Percentiles rank a stretch among this genome's conserved stretches.
phyloP scores from a whole-genome alignment of 2,329 filamentous ascomycete species.

The Verruconis gallopava region DNA sequence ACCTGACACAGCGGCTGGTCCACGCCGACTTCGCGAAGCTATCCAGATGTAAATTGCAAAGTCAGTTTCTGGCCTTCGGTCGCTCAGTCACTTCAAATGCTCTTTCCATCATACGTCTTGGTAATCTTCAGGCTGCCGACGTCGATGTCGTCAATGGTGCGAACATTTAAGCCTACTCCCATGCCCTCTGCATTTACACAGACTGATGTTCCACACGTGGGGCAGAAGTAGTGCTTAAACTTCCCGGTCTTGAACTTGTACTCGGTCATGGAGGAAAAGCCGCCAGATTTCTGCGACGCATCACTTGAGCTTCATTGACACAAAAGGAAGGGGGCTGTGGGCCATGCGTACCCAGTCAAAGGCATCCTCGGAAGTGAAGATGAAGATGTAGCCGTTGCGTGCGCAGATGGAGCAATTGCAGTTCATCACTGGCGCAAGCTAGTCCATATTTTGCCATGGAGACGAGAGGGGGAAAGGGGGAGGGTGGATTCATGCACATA shows the following conservation, averaged over 20 bases:
- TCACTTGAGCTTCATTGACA: no score
- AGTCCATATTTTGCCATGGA: no score
- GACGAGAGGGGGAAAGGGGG: background rate
- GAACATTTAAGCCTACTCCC: slow-evolving; percentile 19
- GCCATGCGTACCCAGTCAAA: slow-evolving; percentile 4
- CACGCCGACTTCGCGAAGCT: no score
- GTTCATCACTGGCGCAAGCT: slow-evolving; percentile 1
- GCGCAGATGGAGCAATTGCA: slow-evolving; percentile 12
- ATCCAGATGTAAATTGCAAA: no score
- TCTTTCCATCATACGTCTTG: slow-evolving; percentile 5
- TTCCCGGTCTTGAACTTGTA: slow-evolving; percentile 19
- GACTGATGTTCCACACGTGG: slow-evolving; percentile 19
- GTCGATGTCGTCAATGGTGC: slow-evolving; percentile 20
- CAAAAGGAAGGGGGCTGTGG: background rate
- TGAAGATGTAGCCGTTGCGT: slow-evolving; percentile 9
- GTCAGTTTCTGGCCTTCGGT: background rate
- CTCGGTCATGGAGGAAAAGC: slow-evolving; percentile 11
- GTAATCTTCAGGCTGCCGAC: slow-evolving; percentile 15
- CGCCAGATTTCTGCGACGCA: background rate
- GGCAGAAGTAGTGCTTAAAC: slow-evolving; percentile 20
- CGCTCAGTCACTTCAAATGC: background rate
- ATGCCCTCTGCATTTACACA: slow-evolving; percentile 11
- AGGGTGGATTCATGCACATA: background rate
- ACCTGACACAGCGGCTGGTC: no score
- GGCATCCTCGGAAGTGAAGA: slow-evolving; percentile 1